Base-by-base conservation (phyloP, 352 stramenopile genomes). In the Phytophthora foliorum region DNA sequence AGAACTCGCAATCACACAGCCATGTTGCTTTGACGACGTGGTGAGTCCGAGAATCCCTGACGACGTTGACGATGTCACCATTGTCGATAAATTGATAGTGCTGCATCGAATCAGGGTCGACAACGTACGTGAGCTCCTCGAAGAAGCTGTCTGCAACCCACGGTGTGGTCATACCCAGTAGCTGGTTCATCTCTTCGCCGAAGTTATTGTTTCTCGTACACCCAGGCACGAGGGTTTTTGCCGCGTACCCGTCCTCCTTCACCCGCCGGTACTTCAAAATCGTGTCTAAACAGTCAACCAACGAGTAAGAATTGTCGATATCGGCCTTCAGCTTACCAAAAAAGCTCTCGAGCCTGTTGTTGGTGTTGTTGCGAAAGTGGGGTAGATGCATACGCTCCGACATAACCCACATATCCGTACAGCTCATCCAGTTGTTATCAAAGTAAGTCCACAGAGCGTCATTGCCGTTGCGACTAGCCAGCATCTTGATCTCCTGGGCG, bases 351-450 rank as follows among this genome's bases (percentile, higher is more conserved):
- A n/a, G n/a, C n/a, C n/a, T n/a, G n/a, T 8, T 45, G 36, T 10
- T 57, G 25, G 49, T 57, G 49, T 57, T 57, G 31, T 45, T 57
- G 8, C 32, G n/a, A 50, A 48, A n/a, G n/a, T 39, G 34, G 22
- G 29, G 34, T 11, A 41, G 17, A 17, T 41, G 7, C 34, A 41
- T 41, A 17, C 34, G 7, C 7, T 17, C n/a, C 34, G 3, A 25
- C 27, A 25, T 62, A n/a, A 54, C 55, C 55, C 55, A 53, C 19
- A 45, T 44, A 1, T 54, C 55, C 14, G 53, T 52, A 10, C 27
- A 36, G 0, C 1, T 2, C n/a, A 36, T 11, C 55, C 55, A 53
- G 24, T 62, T 62, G 3, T 3, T 6, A 1, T 62, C 27, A 22
- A 62, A 62, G 29, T 62, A 62, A 3, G 2, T 24, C 27, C 27